These are phyloP conservation scores for Penicillium sp. DNA, from an alignment of 2,329 filamentous ascomycete species.

Conservation along the genomic window DNA sequence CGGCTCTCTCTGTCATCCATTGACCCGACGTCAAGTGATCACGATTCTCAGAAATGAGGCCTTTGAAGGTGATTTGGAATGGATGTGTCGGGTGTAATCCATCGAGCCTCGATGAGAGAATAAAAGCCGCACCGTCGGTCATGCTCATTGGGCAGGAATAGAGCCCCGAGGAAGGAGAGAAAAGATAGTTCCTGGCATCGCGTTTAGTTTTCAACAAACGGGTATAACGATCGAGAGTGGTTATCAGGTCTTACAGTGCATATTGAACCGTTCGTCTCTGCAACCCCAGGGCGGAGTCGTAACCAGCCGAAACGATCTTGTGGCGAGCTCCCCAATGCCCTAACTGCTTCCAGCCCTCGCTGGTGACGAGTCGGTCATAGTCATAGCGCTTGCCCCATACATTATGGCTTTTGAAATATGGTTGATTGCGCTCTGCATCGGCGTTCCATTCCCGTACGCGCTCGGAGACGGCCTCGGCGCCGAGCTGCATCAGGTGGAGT, in stretches of 20 bases:
- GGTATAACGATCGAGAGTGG: background rate
- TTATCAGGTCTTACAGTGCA: conserved; percentile 24
- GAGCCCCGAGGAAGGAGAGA: conserved; percentile 58
- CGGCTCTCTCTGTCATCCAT: conserved; percentile 41
- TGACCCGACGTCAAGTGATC: conserved; percentile 38
- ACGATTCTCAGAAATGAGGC: conserved; percentile 28
- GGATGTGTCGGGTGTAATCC: conserved; percentile 17
- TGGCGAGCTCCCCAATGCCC: conserved; percentile 35
- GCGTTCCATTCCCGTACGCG: conserved; percentile 39
- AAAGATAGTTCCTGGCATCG: conserved; percentile 50
- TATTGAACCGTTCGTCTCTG: conserved; percentile 26
- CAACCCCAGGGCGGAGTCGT: conserved; percentile 21
- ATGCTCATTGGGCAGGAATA: conserved; percentile 66
- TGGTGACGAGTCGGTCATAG: conserved; percentile 59
- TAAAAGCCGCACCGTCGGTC: conserved; percentile 44
- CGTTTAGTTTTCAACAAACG: background rate
- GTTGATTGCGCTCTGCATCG: conserved; percentile 64
- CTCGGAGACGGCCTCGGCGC: conserved; percentile 33
- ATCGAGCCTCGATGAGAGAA: conserved; percentile 25
- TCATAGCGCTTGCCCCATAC: conserved; percentile 57
- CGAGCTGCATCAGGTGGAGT: conserved; percentile 26
- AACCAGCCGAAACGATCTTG: conserved; percentile 28
- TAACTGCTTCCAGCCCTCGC: conserved; percentile 60
- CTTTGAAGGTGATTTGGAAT: conserved; percentile 26
- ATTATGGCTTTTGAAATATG: conserved; percentile 59